phyloP scores from a whole-genome alignment of 2,329 filamentous ascomycete species.

The Cytospora paraplurivora region DNA sequence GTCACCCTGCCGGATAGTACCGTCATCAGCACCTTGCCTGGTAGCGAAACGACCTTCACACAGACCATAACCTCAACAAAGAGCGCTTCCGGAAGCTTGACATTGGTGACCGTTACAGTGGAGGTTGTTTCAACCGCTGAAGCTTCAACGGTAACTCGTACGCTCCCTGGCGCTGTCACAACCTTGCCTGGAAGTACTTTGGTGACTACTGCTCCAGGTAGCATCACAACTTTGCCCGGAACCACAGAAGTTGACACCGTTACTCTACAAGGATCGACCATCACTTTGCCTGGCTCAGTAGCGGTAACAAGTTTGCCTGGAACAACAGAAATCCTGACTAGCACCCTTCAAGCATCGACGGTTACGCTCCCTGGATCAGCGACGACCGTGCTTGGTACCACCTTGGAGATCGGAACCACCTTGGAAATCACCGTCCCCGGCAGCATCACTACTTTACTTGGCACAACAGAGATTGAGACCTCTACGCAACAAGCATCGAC shows the following conservation, averaged over 20 bases:
- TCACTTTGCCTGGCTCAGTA: constrained; percentile 26
- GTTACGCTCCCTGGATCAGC: not conserved
- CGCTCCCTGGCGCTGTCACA: constrained; percentile 30
- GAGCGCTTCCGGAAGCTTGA: constrained; percentile 14
- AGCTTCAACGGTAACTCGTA: constrained; percentile 17
- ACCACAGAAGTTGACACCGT: constrained; percentile 14
- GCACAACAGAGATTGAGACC: no score
- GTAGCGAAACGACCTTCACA: constrained; percentile 14
- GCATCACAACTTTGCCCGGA: constrained; percentile 17
- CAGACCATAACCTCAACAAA: constrained; percentile 1
- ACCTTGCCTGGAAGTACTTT: constrained; percentile 29
- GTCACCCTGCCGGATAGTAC: constrained; percentile 12
- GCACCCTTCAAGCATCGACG: constrained; percentile 11
- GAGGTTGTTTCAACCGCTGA: constrained; percentile 27
- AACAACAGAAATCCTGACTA: constrained; percentile 12
- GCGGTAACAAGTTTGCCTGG: constrained; percentile 14
- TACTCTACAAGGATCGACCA: constrained; percentile 17
- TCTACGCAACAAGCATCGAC: no score
- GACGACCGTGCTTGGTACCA: constrained; percentile 23
- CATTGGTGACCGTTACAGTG: constrained; percentile 31
- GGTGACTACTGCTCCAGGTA: constrained; percentile 23
- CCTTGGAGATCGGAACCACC: constrained; percentile 12
- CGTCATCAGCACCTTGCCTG: constrained; percentile 32
- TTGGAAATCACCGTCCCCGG: no score
- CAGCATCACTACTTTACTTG: no score